Percentiles rank a stretch among this genome's conserved stretches.
Conservation (phyloP, 257 asterid genomes). For the Ehretia macrophylla region DNA sequence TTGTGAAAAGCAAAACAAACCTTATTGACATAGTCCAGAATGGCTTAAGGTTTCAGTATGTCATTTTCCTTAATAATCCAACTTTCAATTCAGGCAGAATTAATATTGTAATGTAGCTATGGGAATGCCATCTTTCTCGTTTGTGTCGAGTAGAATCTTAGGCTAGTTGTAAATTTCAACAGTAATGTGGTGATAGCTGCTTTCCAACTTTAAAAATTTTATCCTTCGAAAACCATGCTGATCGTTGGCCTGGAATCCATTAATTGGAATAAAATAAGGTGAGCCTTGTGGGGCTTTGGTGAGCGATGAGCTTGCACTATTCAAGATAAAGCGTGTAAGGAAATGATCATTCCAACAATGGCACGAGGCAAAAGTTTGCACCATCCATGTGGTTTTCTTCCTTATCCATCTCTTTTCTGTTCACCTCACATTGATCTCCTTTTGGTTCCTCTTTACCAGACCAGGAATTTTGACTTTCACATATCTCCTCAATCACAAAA, state of each 20-base stretch:
- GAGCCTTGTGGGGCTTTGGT: background rate
- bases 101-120: no score
- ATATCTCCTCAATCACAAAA: background rate
- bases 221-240: conserved; percentile 1
- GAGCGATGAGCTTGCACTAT: no score
- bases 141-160: background rate
- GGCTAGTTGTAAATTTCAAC: background rate
- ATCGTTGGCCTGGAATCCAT: background rate
- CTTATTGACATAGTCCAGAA: no score
- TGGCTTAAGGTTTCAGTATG: no score
- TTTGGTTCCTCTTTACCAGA: conserved; percentile 1
- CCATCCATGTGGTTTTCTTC: conserved; percentile 14
- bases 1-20: no score
- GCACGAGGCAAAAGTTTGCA: conserved; percentile 15
- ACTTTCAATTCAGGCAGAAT: no score
- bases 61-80: no score
- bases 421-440: conserved; percentile 3
- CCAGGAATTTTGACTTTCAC: conserved; percentile 3
- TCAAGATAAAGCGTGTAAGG: conserved; percentile 4
- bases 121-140: background rate
- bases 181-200: background rate
- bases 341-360: conserved; percentile 11
- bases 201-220: background rate
- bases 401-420: conserved; percentile 2
- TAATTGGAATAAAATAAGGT: background rate